Base-by-base conservation (phyloP, 2,329 filamentous ascomycete genomes). In the Polychaeton citri region DNA sequence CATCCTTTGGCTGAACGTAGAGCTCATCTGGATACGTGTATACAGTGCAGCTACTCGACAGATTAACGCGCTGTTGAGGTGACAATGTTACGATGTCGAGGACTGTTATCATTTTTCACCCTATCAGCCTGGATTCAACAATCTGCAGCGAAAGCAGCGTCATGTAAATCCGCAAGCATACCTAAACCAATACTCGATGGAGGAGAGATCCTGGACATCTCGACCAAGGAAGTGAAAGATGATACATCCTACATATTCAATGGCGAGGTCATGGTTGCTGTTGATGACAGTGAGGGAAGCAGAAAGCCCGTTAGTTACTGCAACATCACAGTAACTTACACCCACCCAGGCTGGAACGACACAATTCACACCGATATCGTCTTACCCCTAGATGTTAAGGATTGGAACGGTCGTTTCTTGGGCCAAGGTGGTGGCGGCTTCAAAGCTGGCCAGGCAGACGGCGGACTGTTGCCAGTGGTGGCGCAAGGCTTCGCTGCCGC, bases 401-500 rank as follows among this genome's bases (percentile, higher is more conserved):
- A 42, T 36, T 50, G 57, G 57, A 55, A 54, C 37, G 52, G 53
- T 1, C 54, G 59, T 0, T 54, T 67, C 19, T 47, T 53, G 33
- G 58, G 48, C 9, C 43, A 54, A 0, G 65, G 65, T 1, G 63
- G 62, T 2, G 62, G 58, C 12, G 56, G 59, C 19, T 53, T 44
- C 33, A 36, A 43, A 41, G 51, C 43, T 36, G 49, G 49, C n/a
- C 4, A 16, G 12, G 15, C 13, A 4, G 18, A 7, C n/a, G 33
- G 10, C 9, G 21, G 37, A 8, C 12, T 38, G 2, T 17, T 32
- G 16, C 37, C 37, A n/a, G 51, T 41, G 34, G 42, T 43, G 36
- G 42, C 43, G 0, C 31, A 41, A 21, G 51, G 49, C 19, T 55
- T 46, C 34, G 44, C 50, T 12, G 40, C 46, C 1, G 49, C 48